phyloP scores from a whole-genome alignment of 345 rosid genomes.

The Eutrema japonicum region DNA sequence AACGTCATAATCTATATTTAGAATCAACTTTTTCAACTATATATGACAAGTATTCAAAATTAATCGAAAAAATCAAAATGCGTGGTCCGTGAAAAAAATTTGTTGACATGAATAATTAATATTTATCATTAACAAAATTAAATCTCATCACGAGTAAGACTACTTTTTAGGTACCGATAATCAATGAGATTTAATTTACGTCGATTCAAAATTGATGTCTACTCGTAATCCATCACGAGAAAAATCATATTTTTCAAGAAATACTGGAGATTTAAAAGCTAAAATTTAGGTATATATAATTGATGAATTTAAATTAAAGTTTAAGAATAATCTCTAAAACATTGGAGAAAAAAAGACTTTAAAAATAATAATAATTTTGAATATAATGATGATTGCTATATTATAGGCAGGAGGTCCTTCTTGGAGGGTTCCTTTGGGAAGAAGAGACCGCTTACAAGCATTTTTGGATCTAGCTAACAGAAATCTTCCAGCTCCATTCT shows the following conservation, averaged over 20 bases:
- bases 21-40: not conserved
- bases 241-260: not conserved
- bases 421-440: constrained; percentile 44
- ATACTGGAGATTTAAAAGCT: not conserved
- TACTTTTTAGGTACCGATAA: not conserved
- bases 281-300: not conserved
- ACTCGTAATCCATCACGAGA: too few species aligned
- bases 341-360: not conserved
- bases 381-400: not conserved
- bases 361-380: not conserved
- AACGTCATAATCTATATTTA: not conserved
- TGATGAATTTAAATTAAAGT: not conserved
- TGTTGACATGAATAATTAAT: not conserved
- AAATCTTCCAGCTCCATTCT: constrained; percentile 36
- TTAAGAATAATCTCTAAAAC: not conserved
- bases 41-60: constrained; percentile 13
- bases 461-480: constrained; percentile 10
- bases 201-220: too few species aligned
- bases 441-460: constrained; percentile 45
- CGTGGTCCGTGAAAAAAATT: constrained; percentile 16
- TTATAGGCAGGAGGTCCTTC: constrained; percentile 45
- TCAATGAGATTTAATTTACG: too few species aligned
- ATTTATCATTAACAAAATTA: not conserved
- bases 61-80: not conserved
- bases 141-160: constrained; percentile 16